These are phyloP conservation scores for Psilocybe cyanescens DNA, from an alignment of 768 basidiomycete genomes.

Conservation along the genomic window DNA sequence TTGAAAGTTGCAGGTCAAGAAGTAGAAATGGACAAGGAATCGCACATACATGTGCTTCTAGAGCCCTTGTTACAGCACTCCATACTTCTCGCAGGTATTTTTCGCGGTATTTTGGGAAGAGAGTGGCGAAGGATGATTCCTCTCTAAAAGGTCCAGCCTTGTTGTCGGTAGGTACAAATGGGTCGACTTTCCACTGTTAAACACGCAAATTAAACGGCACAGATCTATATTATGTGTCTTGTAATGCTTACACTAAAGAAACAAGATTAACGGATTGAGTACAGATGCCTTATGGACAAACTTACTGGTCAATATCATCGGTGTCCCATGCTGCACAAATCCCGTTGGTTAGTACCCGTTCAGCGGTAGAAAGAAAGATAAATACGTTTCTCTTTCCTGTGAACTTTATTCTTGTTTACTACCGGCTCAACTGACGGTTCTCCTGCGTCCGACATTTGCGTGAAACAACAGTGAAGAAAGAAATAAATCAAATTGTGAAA, in stretches of 20 bases:
- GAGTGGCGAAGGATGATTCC: constrained; percentile 96
- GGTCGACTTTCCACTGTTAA: constrained; percentile 84
- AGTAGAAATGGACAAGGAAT: neutral
- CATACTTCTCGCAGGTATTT: constrained; percentile 95
- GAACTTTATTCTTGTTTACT: constrained; percentile 84
- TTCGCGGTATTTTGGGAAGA: constrained; percentile 99
- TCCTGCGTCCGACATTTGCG: constrained; percentile 47
- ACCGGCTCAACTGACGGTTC: constrained; percentile 29
- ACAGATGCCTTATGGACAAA: neutral
- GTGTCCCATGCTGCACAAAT: constrained; percentile 89
- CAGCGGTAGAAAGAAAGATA: neutral
- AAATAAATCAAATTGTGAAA: constrained; percentile 8
- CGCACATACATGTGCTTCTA: constrained; percentile 74
- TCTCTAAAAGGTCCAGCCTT: constrained; percentile 85
- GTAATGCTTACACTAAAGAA: constrained; percentile 44
- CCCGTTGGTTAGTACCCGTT: constrained; percentile 11
- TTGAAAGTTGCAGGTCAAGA: neutral
- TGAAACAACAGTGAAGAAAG: constrained; percentile 11
- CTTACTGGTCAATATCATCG: constrained; percentile 98
- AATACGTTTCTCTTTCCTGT: constrained; percentile 93
- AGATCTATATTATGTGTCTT: neutral
- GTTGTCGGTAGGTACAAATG: constrained; percentile 77
- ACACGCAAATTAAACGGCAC: neutral
- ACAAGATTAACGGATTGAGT: neutral
- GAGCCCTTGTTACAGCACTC: constrained; percentile 84